Percentiles rank a stretch among this genome's conserved stretches.
Conservation (phyloP, 2,329 filamentous ascomycete species). For the Xylaria sp. region DNA sequence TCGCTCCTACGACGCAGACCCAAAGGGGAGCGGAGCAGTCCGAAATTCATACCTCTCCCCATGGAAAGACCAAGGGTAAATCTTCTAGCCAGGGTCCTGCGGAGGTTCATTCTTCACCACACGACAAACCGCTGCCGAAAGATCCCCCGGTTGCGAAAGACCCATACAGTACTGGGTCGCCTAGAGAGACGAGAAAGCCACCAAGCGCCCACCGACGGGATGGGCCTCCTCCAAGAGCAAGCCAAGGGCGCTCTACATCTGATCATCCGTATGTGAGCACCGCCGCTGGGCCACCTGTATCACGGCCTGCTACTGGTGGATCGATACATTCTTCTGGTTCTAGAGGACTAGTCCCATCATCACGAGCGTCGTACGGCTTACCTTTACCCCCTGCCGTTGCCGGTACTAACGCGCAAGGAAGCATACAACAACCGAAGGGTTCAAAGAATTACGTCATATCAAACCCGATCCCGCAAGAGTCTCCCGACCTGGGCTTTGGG, state of each 20-base stretch:
- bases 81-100: constrained; percentile 65
- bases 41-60: constrained; percentile 44
- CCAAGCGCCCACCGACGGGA: constrained; percentile 61
- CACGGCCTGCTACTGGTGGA: constrained; percentile 82
- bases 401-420: constrained; percentile 87
- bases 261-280: constrained; percentile 65
- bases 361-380: constrained; percentile 83
- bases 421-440: constrained; percentile 82
- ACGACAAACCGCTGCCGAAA: constrained; percentile 69
- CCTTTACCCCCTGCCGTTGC: constrained; percentile 88
- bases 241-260: constrained; percentile 62
- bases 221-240: constrained; percentile 58
- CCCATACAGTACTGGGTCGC: constrained; percentile 51
- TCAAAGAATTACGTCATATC: constrained; percentile 78
- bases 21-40: constrained; percentile 69
- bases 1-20: constrained; percentile 88
- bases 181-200: constrained; percentile 53
- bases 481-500: constrained; percentile 62
- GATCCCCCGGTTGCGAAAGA: constrained; percentile 64
- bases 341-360: constrained; percentile 64
- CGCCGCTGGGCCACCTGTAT: constrained; percentile 54
- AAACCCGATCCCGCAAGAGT: constrained; percentile 68
- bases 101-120: constrained; percentile 53
- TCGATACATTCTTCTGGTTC: constrained; percentile 77
- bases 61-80: constrained; percentile 60